These are phyloP conservation scores for Chlamydomonas incerta DNA, from an alignment of 139 green algal species.

Conservation along the genomic window DNA sequence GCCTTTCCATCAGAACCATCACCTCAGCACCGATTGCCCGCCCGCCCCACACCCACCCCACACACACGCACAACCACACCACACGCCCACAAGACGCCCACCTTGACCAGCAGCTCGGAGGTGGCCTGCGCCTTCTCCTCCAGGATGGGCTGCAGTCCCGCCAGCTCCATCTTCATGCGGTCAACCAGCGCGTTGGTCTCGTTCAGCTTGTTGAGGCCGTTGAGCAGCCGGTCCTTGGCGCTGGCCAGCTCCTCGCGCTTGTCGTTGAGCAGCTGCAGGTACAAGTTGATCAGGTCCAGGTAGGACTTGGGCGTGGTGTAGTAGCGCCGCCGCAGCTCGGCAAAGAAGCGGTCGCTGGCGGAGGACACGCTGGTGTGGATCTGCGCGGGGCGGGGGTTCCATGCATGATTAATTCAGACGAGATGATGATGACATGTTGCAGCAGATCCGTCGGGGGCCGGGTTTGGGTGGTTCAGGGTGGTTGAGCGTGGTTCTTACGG, in stretches of 20 bases:
- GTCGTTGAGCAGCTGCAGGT: slow-evolving; percentile 74
- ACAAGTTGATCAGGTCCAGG: slow-evolving; percentile 90
- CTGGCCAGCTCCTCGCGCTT: slow-evolving; percentile 57
- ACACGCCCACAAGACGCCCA: background rate
- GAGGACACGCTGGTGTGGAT: slow-evolving; percentile 78
- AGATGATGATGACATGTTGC: too few relatives aligned
- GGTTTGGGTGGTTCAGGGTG: too few relatives aligned
- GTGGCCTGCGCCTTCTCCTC: slow-evolving; percentile 78
- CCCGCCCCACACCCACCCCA: too few relatives aligned
- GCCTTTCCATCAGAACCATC: too few relatives aligned
- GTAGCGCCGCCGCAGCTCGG: slow-evolving; percentile 73
- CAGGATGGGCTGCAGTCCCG: slow-evolving; percentile 81
- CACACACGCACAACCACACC: too few relatives aligned
- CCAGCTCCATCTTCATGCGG: slow-evolving; percentile 83
- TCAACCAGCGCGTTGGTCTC: slow-evolving; percentile 86
- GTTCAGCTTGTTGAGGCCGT: slow-evolving; percentile 86
- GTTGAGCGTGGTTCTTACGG: too few relatives aligned
- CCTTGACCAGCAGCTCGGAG: slow-evolving; percentile 74
- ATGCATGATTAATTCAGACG: too few relatives aligned
- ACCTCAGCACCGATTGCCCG: too few relatives aligned
- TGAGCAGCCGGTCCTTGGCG: slow-evolving; percentile 77
- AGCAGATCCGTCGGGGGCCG: too few relatives aligned
- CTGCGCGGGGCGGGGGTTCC: too few relatives aligned
- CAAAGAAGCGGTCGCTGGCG: slow-evolving; percentile 69
- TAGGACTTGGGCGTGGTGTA: slow-evolving; percentile 93